A percentile compares a stretch with the other conserved stretches of the same genome.
Conservation (phyloP, 805 yeast genomes). For the Ogataea chonburiensis region DNA sequence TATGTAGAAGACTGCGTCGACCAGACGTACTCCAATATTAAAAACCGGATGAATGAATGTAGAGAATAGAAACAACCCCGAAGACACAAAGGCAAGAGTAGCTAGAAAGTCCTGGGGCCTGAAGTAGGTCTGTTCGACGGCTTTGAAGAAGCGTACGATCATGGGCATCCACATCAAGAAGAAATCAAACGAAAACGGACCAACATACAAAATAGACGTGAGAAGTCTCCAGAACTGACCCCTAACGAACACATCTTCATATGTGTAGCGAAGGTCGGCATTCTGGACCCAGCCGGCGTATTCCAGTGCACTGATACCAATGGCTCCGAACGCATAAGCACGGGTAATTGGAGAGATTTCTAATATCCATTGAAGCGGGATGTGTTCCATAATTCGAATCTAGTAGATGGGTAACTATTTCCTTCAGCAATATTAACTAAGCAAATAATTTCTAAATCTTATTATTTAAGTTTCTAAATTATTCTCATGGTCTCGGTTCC, state of each 20-base stretch:
- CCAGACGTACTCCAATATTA: slow-evolving; percentile 40
- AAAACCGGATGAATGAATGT: slow-evolving; percentile 29
- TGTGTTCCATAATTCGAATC: slow-evolving; percentile 31
- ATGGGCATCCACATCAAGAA: slow-evolving; percentile 36
- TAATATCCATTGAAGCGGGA: slow-evolving; percentile 41
- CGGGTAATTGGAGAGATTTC: slow-evolving; percentile 49
- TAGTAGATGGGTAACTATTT: no score
- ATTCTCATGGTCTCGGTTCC: slow-evolving; percentile 5
- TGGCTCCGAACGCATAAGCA: slow-evolving; percentile 34
- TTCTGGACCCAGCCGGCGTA: slow-evolving; percentile 34
- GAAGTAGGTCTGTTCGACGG: slow-evolving; percentile 37
- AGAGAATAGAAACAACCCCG: slow-evolving; percentile 34
- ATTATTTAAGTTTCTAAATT: neutral
- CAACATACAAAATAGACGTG: slow-evolving; percentile 40
- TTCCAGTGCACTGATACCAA: slow-evolving; percentile 34
- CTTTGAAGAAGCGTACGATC: slow-evolving; percentile 38
- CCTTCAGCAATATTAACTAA: no score
- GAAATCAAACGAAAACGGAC: slow-evolving; percentile 39
- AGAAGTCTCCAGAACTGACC: slow-evolving; percentile 39
- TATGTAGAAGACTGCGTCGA: slow-evolving; percentile 40
- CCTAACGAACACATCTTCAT: slow-evolving; percentile 39
- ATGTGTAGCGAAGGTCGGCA: slow-evolving; percentile 35
- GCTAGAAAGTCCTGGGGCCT: slow-evolving; percentile 39
- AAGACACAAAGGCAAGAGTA: slow-evolving; percentile 35
- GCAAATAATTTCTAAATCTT: slow-evolving; percentile 1